Evolutionary conservation across 73 alveolate species (phyloP), one percentile per base, ranked within the genome.

Genomic region (Paraurostyla sp.): DNA sequence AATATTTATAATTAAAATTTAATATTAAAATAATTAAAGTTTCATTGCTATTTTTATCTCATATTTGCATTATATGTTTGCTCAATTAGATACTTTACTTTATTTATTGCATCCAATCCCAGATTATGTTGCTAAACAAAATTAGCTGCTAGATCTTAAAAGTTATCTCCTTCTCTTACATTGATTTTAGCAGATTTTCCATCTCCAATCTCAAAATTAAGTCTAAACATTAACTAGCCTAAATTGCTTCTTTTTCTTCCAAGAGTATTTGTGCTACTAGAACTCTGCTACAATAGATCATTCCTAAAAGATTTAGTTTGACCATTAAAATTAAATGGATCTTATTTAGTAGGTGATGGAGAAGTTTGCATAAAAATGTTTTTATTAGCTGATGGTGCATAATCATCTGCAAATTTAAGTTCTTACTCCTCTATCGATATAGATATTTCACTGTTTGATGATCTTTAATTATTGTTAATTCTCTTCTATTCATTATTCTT

Each of bases 81-180:
- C 40, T 78, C 89, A 29, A 78, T 78, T 38, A 78, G 32, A 33
- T 33, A 36, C 16, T 16, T 15, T 11, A 78, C 89, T 36, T 78
- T 78, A 4, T 29, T 9, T 6, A 35, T 38, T 51, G 89, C 89
- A n/a, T 78, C 89, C 4, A 6, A 30, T 22, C 78, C 89, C 68
- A 78, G 9, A 32, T 36, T 38, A 54, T 78, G 89, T 58, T 78
- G 23, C n/a, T 52, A 7, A 16, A 78, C 89, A 36, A 78, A 78
- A 27, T 78, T 27, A 22, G n/a, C 6, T 9, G 89, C 89, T n/a
- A 78, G 40, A 20, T 51, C 6, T 33, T 15, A 2, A 27, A 78
- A 78, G 49, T 78, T 18, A 54, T 78, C 89, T 15, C 89, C 89
- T 32, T 78, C 80, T 38, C 78, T 78, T 27, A 78, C 89, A 32